Base-by-base conservation (phyloP, 2,329 filamentous ascomycete genomes). In the Colletotrichum sp. region DNA sequence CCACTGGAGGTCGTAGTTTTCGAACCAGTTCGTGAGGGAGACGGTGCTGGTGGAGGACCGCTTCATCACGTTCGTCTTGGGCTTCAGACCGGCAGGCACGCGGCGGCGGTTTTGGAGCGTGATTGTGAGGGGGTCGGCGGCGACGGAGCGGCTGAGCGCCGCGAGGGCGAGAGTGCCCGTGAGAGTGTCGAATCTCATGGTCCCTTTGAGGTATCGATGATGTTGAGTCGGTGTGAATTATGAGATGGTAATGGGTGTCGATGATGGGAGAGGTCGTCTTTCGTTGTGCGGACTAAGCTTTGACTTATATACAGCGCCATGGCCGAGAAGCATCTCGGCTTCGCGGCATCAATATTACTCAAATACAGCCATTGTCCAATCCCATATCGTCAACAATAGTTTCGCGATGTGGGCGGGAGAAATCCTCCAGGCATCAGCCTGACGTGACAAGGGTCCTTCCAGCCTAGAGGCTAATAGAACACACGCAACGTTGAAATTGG, bases 1-100 rank as follows among this genome's bases (percentile, higher is more conserved):
- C 66, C 66, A 68, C 30, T 68, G 66, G 66, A 68, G 66, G 28
- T 68, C 66, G 21, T 57, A 68, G 44, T 68, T 68, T 5, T 68
- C 66, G 49, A 68, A 55, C 66, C 66, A 68, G 44, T 67, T 67
- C n/a, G 66, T 59, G 44, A 68, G 21, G 13, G 18, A 32, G 49
- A 68, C 44, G 13, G 64, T 34, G 30, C 66, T 52, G 8, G 49
- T n/a, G 2, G 49, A 57, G 9, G 66, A 55, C 3, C 59, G 26
- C 59, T 62, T 62, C 28, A 30, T n/a, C 0, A 62, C n/a, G 44
- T 49, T 49, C 6, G 44, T 49, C 44, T 49, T 62, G 28, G 59
- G 15, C 21, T 30, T 62, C 26, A 30, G 28, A n/a, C 30, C 30
- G 18, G 28, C 1, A 0, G 59, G 26, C 18, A 26, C 30, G 28